A percentile compares a stretch with the other conserved stretches of the same genome.
phyloP scores from a whole-genome alignment of 2,329 filamentous ascomycete species.

The Nemania abortiva region DNA sequence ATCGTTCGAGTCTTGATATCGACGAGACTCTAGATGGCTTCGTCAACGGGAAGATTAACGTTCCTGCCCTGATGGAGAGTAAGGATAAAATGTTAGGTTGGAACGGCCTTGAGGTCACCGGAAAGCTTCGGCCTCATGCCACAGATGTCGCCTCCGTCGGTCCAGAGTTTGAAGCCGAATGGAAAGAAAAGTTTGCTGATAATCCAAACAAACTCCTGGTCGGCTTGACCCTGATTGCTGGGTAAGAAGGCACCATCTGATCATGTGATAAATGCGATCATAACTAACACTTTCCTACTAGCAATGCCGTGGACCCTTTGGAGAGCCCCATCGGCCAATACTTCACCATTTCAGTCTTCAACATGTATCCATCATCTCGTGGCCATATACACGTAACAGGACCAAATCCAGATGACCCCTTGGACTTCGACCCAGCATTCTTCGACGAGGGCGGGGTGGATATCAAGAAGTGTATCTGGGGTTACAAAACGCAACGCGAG shows the following conservation, averaged over 20 bases:
- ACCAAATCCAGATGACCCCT: constrained; percentile 4
- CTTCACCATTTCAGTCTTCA: constrained; percentile 10
- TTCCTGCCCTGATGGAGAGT: background rate
- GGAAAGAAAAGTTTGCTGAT: constrained; percentile 14
- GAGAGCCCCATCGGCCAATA: constrained; percentile 14
- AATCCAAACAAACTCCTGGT: constrained; percentile 54
- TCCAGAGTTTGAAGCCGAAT: constrained; percentile 8
- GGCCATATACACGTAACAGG: constrained; percentile 28
- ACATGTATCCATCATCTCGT: constrained; percentile 16
- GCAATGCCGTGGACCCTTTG: background rate
- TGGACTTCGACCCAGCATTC: constrained; percentile 13
- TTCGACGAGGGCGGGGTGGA: constrained; percentile 8
- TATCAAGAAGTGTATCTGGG: constrained; percentile 21
- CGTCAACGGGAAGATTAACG: background rate
- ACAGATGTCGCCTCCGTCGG: constrained; percentile 20
- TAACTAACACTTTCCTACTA: background rate
- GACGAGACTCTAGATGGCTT: constrained; percentile 22
- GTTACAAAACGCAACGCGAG: constrained; percentile 12
- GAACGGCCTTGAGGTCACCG: constrained; percentile 24
- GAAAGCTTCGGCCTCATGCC: constrained; percentile 24
- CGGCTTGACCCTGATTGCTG: background rate
- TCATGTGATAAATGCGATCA: background rate
- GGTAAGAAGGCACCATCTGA: background rate
- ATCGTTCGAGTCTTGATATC: constrained; percentile 15
- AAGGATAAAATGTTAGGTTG: constrained; percentile 27